Base-by-base conservation (phyloP, 352 stramenopile genomes). In the Phytophthora brassicae region DNA sequence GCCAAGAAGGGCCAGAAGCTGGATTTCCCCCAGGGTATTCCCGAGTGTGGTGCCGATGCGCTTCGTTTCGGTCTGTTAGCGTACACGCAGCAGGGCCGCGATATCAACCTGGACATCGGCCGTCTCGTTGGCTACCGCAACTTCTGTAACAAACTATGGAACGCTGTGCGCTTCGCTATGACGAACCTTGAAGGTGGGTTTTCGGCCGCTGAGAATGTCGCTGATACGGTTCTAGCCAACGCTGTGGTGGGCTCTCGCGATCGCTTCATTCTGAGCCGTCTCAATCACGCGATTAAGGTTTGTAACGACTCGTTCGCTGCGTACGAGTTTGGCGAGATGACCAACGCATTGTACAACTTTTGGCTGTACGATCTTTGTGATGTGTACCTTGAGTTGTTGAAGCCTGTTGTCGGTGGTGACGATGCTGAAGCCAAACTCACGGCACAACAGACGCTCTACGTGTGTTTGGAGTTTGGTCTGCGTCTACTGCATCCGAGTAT, bases 131-230 rank as follows among this genome's bases (percentile, higher is more conserved):
- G 94, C 24, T 99, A 99, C 78, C 90, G 98, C 55, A 97, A 99
- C 75, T 99, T 99, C 74, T 99, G 98, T 68, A 99, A 99, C 88
- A 99, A 99, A 77, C 84, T 99, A 23, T 99, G 98, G 98, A 99
- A 99, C 74, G 97, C 97, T 6, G 98, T 96, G 49, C 92, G 94
- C 45, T 99, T 99, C 74, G 97, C 96, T 42, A 90, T 99, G 63
- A 94, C 94, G 31, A 98, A 99, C 79, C 79, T 99, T 13, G 96
- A 95, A 33, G 77, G 74, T 29, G 82, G 70, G 14, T 88, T 90
- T 36, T 70, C 58, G 7, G 79, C 72, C 48, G 73, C 83, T 9
- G 79, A 88, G 41, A 66, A 74, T 51, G 68, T 88, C 26, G 79
- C 77, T 1, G 68, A 82, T 35, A 83, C 70, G 12, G 75, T 93